Base-by-base conservation (phyloP, 305 asterid genomes). In the Fraxinus velutina region DNA sequence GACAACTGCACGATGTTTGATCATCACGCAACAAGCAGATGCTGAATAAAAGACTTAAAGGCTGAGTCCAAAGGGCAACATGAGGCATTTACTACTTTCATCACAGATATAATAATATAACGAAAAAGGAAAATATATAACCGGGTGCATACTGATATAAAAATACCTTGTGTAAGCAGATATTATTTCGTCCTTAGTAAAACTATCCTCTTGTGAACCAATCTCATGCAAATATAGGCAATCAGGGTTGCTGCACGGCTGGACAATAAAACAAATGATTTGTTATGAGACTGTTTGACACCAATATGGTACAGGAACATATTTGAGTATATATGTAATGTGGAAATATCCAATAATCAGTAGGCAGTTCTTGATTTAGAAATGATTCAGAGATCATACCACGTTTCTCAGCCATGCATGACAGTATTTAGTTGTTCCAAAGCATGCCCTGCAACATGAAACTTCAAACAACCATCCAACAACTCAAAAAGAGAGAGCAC, bases 381-480 rank as follows among this genome's bases (percentile, higher is more conserved):
- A 70, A 81, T 77, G 85, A 79, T 50, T 60, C 24, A 75, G 36
- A 83, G 60, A 81, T 17, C 90, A 57, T 93, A 96, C 99, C 98
- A 87, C 84, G 78, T 90, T 94, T 88, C 97, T 94, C 89, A 96
- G 89, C 99, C 99, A 96, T 79, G 99, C 98, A 90, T 94, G 99
- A 81, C 99, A 96, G 86, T 94, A 96, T 90, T 96, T 96, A 39
- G 99, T 96, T 77, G 99, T 96, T 82, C 99, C 99, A 87, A 93
- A 96, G 88, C 99, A 96, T 12, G 98, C 99, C 96, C 99, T 96
- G 95, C 86, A 87, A 83, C 77, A 84, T 52, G 77, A 44, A 34
- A 76, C 81, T 55, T 90, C 80, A 83, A 81, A 79, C 22, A 82
- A 83, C 79, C 57, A 81, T 80, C 64, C 19, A 52, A 81, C 22